Evolutionary conservation across 495 filamentous ascomycete species (phyloP).

Genomic region (Thozetella sp.): DNA sequence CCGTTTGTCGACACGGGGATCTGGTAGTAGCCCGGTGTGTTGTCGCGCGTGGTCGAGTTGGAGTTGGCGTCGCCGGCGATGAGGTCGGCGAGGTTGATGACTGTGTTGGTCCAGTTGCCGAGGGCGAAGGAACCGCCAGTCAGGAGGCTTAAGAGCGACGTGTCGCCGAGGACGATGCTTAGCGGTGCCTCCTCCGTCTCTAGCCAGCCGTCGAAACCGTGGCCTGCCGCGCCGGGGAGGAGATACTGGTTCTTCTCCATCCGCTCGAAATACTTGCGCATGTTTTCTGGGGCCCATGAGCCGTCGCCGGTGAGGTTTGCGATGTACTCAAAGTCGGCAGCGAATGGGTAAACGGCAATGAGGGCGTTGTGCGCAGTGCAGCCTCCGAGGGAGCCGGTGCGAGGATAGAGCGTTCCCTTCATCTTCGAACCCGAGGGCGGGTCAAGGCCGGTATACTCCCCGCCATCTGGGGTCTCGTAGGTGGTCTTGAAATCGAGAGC

Average conservation of each 20-base stretch:
- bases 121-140: neutral
- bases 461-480: conserved; percentile 31
- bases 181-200: conserved; percentile 18
- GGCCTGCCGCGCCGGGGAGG: conserved; percentile 37
- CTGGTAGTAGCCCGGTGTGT: conserved; percentile 31
- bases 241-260: conserved; percentile 58
- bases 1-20: conserved; percentile 33
- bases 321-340: conserved; percentile 46
- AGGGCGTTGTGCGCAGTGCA: conserved; percentile 53
- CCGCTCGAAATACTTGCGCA: conserved; percentile 44
- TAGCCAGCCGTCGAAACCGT: conserved; percentile 62
- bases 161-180: neutral
- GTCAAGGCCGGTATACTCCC: conserved; percentile 33
- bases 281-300: conserved; percentile 40
- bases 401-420: conserved; percentile 50
- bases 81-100: conserved; percentile 13
- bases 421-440: conserved; percentile 42
- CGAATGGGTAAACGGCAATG: conserved; percentile 35
- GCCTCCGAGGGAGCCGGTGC: conserved; percentile 48
- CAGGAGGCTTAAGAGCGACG: neutral
- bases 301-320: conserved; percentile 42
- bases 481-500: conserved; percentile 42
- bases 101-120: neutral
- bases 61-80: conserved; percentile 50
- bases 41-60: conserved; percentile 23